Conservation (phyloP, 495 filamentous ascomycete genomes). For the Poronia punctata region DNA sequence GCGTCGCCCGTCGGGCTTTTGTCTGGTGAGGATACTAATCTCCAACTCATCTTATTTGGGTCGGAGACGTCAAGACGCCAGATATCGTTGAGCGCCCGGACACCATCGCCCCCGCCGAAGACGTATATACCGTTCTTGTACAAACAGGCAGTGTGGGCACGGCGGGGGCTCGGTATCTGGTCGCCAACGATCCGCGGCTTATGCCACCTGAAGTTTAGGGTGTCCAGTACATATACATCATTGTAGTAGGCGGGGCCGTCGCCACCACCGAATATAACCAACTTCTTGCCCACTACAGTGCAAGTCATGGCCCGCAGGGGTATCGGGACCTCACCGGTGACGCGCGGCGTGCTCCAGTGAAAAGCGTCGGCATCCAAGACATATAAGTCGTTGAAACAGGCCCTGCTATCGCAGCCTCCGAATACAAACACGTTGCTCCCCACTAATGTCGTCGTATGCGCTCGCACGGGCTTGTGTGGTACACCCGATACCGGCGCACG, state of each 20-base stretch:
- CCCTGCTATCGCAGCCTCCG: conserved; percentile 56
- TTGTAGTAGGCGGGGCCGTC: conserved; percentile 63
- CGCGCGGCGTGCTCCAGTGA: conserved; percentile 52
- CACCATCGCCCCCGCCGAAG: conserved; percentile 60
- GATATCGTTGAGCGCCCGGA: conserved; percentile 58
- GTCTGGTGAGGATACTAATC: conserved; percentile 44
- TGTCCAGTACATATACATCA: conserved; percentile 62
- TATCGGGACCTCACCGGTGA: conserved; percentile 53
- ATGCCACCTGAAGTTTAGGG: conserved; percentile 54
- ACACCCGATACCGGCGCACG: conserved; percentile 50
- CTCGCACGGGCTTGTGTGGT: conserved; percentile 50
- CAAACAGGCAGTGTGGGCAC: conserved; percentile 59
- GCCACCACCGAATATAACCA: conserved; percentile 59
- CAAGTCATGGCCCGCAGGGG: conserved; percentile 61
- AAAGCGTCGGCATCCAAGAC: conserved; percentile 60
- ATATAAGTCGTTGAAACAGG: conserved; percentile 60
- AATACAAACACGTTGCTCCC: conserved; percentile 58
- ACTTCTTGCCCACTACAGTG: conserved; percentile 58
- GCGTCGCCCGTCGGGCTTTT: conserved; percentile 3
- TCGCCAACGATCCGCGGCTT: conserved; percentile 48
- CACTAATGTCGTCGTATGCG: conserved; percentile 55
- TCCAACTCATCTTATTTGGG: conserved; percentile 55
- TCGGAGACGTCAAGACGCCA: conserved; percentile 61
- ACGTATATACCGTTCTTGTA: conserved; percentile 62
- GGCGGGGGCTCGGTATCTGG: conserved; percentile 44